Evolutionary conservation across 2,329 filamentous ascomycete genomes (phyloP).

Genomic region (Ophiostoma sp.): DNA sequence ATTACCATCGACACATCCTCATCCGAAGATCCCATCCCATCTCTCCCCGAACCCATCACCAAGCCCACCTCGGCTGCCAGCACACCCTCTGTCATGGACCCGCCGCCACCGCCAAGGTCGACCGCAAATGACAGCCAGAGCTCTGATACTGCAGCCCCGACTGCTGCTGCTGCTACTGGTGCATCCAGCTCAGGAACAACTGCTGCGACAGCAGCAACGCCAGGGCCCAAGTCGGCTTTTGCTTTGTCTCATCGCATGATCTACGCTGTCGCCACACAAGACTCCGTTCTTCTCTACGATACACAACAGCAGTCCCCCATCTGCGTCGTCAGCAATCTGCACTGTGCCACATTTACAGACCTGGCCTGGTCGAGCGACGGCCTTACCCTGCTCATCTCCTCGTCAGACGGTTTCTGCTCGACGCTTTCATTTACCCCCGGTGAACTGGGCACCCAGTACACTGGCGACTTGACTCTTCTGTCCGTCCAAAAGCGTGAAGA

Average conservation of each 20-base stretch:
- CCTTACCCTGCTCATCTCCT: slow-evolving; percentile 48
- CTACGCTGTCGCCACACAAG: slow-evolving; percentile 95
- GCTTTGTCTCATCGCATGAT: slow-evolving; percentile 88
- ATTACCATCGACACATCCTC: slow-evolving; percentile 95
- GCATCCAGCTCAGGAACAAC: not conserved
- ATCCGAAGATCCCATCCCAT: slow-evolving; percentile 76
- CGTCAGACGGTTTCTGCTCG: slow-evolving; percentile 96
- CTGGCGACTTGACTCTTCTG: slow-evolving; percentile 54
- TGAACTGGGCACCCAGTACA: slow-evolving; percentile 82
- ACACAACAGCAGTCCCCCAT: slow-evolving; percentile 94
- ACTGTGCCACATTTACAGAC: slow-evolving; percentile 97
- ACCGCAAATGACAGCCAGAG: slow-evolving; percentile 38
- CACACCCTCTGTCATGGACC: slow-evolving; percentile 28
- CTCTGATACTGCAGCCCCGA: not conserved
- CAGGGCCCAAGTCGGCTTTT: slow-evolving; percentile 71
- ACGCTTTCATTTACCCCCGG: slow-evolving; percentile 79
- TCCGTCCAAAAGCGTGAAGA: slow-evolving; percentile 30
- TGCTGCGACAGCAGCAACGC: slow-evolving; percentile 50
- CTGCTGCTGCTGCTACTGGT: not conserved
- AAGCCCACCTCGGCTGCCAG: slow-evolving; percentile 59
- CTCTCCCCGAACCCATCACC: slow-evolving; percentile 78
- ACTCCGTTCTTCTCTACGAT: slow-evolving; percentile 92
- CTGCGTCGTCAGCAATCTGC: slow-evolving; percentile 92
- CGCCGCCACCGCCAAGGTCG: slow-evolving; percentile 41
- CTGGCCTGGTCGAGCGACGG: slow-evolving; percentile 71